Evolutionary conservation across 1,284 basidiomycete genomes (phyloP).

Genomic region (Naganishia sp.): DNA sequence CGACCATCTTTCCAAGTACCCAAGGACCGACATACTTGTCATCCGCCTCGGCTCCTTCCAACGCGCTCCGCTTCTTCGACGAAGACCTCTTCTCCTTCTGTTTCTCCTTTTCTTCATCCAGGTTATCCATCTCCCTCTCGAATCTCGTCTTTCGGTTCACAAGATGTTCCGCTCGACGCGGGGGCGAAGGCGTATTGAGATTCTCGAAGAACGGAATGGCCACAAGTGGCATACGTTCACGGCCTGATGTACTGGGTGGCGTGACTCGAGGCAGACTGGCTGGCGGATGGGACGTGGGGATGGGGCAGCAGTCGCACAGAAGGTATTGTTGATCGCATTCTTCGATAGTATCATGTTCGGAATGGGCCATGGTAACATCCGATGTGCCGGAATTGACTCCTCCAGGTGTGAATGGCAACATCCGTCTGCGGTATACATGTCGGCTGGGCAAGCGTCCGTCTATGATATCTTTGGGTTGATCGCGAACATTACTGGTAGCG

Average conservation of each 20-base stretch:
- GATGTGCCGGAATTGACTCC: not conserved
- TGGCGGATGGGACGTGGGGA: not conserved
- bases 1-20: slow-evolving; percentile 89
- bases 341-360: not conserved
- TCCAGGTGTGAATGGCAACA: not conserved
- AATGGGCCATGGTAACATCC: not conserved
- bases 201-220: slow-evolving; percentile 16
- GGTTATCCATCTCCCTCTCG: slow-evolving; percentile 28
- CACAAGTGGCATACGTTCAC: slow-evolving; percentile 9
- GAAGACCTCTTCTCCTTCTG: slow-evolving; percentile 16
- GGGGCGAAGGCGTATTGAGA: slow-evolving; percentile 19
- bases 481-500: too few relatives aligned
- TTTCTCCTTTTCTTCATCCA: slow-evolving; percentile 2
- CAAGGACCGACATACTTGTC: slow-evolving; percentile 74
- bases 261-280: not conserved
- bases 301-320: not conserved
- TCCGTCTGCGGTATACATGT: not conserved
- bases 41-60: slow-evolving; percentile 40
- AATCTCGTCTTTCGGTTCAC: slow-evolving; percentile 26
- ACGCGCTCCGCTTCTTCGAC: slow-evolving; percentile 28
- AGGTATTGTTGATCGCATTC: not conserved
- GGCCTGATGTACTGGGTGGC: not conserved
- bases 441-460: not conserved
- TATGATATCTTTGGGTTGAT: too few relatives aligned
- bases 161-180: slow-evolving; percentile 17